Base-by-base conservation (phyloP, 2,329 filamentous ascomycete species). In the Talaromyces sp. region DNA sequence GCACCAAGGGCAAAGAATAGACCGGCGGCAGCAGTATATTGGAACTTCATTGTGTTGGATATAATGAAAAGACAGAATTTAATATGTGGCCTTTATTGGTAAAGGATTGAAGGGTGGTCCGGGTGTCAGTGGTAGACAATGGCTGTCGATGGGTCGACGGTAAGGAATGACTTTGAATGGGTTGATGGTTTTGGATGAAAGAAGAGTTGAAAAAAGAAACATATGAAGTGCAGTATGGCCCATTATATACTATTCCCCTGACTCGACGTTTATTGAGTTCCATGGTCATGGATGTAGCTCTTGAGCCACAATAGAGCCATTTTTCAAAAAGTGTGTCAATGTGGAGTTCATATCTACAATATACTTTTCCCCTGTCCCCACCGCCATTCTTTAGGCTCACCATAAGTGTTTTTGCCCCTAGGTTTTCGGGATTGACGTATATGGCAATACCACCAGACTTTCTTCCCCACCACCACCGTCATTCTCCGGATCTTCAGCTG, bases 1-100 rank as follows among this genome's bases (percentile, higher is more conserved):
- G 61, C 42, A 31, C 61, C 61, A 28, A 47, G 30, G 53, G 50
- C 33, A 8, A 57, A 51, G 27, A 56, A 58, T 33, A 61, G 56
- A 52, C 51, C 57, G 56, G 61, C 56, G 5, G 61, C 42, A 31
- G 61, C 28, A 53, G 50, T 53, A 18, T 53, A 53, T 31, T 31
- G 27, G 50, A 31, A 53, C 50, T 53, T 53, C 50, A 53, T 53
- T 28, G 5, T 53, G 50, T 16, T 30, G 27, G 50, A 3, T 53
- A 33, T 31, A 53, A 53, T 16, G 30, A 31, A 53, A 31, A 27
- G 4, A 9, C n/a, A 18, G 5, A 31, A 16, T 4, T n/a, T n/a
- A 33, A 16, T 52, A 2, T 12, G n/a, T 23, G 4, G 18, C 23
- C n/a, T 47, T 47, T 53, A 4, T 8, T 53, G 28, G 30, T 53